These are phyloP conservation scores for Limnanthes douglasii DNA, from an alignment of 345 rosid genomes.

Conservation along the genomic window DNA sequence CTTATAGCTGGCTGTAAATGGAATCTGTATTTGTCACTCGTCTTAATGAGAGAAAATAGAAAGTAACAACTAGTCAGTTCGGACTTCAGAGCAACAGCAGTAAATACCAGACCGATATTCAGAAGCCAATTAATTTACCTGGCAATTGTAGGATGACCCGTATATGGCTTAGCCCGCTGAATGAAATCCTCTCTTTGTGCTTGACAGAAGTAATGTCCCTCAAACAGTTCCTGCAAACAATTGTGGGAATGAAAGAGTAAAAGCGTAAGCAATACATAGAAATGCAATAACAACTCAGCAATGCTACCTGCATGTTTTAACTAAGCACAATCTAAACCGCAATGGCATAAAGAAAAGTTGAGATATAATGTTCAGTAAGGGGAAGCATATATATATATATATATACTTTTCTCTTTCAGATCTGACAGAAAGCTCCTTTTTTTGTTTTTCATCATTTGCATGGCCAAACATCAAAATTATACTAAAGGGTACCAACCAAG, in stretches of 20 bases:
- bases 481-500: no score
- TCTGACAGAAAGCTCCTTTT: no score
- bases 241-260: conserved; percentile 1
- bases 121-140: conserved; percentile 22
- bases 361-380: no score
- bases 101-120: background rate
- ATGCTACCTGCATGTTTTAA: no score
- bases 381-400: no score
- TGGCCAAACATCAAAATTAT: no score
- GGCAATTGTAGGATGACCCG: conserved; percentile 62
- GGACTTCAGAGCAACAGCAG: background rate
- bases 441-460: no score
- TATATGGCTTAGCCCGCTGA: conserved; percentile 68
- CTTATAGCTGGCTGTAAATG: conserved; percentile 2
- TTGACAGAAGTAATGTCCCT: conserved; percentile 95
- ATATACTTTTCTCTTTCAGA: no score
- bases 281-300: no score
- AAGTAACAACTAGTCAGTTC: conserved; percentile 3
- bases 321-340: no score
- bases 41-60: conserved; percentile 2
- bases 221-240: conserved; percentile 66
- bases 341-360: no score
- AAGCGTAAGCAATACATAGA: background rate
- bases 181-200: conserved; percentile 86
- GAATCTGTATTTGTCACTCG: background rate